Evolutionary conservation across 163 green algal species (phyloP).

Genomic region (Coccomyxa subellipsoidea): DNA sequence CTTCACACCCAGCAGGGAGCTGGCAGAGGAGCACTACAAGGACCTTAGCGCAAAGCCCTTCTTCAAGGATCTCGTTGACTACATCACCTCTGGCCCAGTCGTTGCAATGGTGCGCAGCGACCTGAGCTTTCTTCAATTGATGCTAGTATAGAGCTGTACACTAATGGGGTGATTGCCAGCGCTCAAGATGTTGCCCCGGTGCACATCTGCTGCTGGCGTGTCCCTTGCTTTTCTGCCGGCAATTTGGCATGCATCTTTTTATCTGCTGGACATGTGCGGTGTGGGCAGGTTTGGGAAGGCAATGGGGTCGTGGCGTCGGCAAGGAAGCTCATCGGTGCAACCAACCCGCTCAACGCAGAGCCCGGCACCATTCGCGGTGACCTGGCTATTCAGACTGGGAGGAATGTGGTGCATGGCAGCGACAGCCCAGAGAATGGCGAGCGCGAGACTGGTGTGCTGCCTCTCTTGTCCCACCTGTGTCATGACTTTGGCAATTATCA

Average conservation of each 20-base stretch:
- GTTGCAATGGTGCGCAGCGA: constrained; percentile 39
- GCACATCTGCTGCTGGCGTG: too few species aligned
- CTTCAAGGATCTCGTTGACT: constrained; percentile 72
- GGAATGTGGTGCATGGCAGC: constrained; percentile 96
- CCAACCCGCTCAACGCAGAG: constrained; percentile 67
- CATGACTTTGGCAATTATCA: too few species aligned
- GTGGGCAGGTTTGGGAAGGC: constrained; percentile 71
- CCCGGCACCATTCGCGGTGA: constrained; percentile 81
- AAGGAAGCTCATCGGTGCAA: constrained; percentile 77
- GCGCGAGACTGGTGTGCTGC: constrained; percentile 43
- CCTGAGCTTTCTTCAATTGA: too few species aligned
- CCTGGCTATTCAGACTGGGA: constrained; percentile 62
- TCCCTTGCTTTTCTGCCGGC: too few species aligned
- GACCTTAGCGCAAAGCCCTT: constrained; percentile 69
- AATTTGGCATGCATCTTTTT: too few species aligned
- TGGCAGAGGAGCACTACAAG: constrained; percentile 59
- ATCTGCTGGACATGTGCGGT: too few species aligned
- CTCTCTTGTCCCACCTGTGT: too few species aligned
- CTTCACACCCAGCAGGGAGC: constrained; percentile 34
- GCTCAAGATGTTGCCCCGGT: too few species aligned
- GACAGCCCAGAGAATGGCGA: constrained; percentile 68
- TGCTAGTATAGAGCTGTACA: too few species aligned
- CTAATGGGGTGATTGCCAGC: too few species aligned
- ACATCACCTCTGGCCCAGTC: constrained; percentile 74
- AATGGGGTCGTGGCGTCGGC: constrained; percentile 64